These are phyloP conservation scores for Letharia columbiana DNA, from an alignment of 495 filamentous ascomycete genomes.

Conservation along the genomic window DNA sequence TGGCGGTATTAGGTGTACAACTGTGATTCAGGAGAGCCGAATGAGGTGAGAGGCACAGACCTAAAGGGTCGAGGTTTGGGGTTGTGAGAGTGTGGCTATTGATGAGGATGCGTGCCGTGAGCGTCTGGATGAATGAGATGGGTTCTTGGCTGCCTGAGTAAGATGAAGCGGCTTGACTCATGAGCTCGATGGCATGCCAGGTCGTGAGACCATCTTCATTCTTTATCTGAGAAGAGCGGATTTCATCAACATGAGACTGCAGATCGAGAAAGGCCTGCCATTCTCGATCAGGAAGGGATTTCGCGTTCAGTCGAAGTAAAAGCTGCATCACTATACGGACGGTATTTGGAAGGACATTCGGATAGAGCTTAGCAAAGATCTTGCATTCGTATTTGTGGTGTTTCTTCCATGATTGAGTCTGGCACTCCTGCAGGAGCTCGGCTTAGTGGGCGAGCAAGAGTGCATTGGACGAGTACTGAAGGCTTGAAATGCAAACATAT, in stretches of 20 bases:
- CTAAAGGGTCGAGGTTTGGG: conserved; percentile 49
- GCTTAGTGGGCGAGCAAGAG: conserved; percentile 5
- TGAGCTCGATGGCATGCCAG: conserved; percentile 43
- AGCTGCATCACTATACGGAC: conserved; percentile 48
- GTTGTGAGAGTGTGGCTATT: conserved; percentile 57
- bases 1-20: conserved; percentile 58
- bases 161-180: conserved; percentile 44
- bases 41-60: conserved; percentile 47
- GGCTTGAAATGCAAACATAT: neutral
- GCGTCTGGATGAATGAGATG: conserved; percentile 49
- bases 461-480: neutral
- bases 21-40: conserved; percentile 59
- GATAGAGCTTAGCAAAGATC: conserved; percentile 39
- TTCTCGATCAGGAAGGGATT: conserved; percentile 32
- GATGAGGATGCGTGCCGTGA: conserved; percentile 41
- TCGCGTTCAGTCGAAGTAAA: conserved; percentile 35
- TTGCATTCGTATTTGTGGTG: conserved; percentile 54
- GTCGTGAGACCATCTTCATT: conserved; percentile 33
- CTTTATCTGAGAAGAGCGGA: conserved; percentile 19
- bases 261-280: conserved; percentile 38
- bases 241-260: conserved; percentile 37
- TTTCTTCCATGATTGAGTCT: conserved; percentile 51
- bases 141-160: conserved; percentile 44
- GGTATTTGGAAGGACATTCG: conserved; percentile 46
- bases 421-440: conserved; percentile 42